Evolutionary conservation across 352 stramenopile genomes (phyloP).

Genomic region (Hyaloperonospora arabidopsidis): DNA sequence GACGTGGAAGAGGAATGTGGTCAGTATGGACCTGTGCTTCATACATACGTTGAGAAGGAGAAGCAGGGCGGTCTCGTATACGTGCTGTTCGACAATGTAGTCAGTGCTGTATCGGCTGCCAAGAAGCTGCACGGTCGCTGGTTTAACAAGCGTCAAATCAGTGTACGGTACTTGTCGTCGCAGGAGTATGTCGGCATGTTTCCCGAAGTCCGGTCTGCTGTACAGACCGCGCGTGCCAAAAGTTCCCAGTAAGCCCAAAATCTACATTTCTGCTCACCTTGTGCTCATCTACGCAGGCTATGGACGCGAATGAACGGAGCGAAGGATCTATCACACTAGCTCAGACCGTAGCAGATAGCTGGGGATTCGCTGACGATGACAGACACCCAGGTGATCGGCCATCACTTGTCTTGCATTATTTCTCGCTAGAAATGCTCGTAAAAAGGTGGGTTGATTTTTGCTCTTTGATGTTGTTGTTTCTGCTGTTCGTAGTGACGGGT

Average conservation of each 20-base stretch:
- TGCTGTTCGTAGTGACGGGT: slow-evolving; percentile 26
- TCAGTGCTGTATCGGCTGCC: slow-evolving; percentile 48
- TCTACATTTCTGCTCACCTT: slow-evolving; percentile 22
- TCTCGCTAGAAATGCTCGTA: slow-evolving; percentile 13
- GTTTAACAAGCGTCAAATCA: slow-evolving; percentile 89
- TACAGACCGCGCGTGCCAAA: slow-evolving; percentile 45
- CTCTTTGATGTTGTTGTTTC: slow-evolving; percentile 25
- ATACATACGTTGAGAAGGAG: slow-evolving; percentile 80
- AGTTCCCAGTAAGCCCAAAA: slow-evolving; percentile 27
- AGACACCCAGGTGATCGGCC: slow-evolving; percentile 14
- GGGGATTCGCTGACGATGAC: slow-evolving; percentile 1
- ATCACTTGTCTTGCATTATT: slow-evolving; percentile 6
- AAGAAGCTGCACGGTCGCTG: slow-evolving; percentile 81
- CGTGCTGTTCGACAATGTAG: slow-evolving; percentile 67
- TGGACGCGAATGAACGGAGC: slow-evolving; percentile 3
- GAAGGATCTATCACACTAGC: neutral
- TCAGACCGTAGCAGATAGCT: slow-evolving; percentile 6
- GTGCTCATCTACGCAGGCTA: slow-evolving; percentile 23
- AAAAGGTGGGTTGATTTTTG: slow-evolving; percentile 9
- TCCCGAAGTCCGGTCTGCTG: slow-evolving; percentile 59
- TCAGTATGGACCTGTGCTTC: slow-evolving; percentile 60
- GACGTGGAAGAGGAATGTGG: slow-evolving; percentile 81
- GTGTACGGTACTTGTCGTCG: slow-evolving; percentile 75
- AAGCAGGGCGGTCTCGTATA: slow-evolving; percentile 84
- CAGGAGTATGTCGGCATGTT: slow-evolving; percentile 88